Conservation (phyloP, 805 yeast species). For the Zygosaccharomyces bailii region DNA sequence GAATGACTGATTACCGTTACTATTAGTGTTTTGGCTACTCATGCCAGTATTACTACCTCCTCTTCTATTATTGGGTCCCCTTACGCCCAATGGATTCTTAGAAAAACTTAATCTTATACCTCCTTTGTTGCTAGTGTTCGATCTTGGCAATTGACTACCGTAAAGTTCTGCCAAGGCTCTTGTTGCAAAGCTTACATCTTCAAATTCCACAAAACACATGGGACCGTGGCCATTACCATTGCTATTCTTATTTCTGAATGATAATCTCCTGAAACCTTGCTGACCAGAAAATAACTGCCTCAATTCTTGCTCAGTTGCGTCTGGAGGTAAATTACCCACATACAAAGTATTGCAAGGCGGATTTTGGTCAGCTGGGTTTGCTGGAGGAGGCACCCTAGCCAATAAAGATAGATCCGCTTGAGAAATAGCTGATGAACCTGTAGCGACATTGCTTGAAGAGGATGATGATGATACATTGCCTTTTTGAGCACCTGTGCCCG, state of each 20-base stretch:
- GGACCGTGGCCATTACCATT: constrained; percentile 77
- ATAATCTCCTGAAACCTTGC: constrained; percentile 86
- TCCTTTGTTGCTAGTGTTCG: constrained; percentile 62
- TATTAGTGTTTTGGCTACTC: constrained; percentile 14
- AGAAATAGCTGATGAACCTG: constrained; percentile 28
- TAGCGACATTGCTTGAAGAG: constrained; percentile 21
- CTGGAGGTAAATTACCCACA: constrained; percentile 96
- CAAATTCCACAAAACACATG: constrained; percentile 99
- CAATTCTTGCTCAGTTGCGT: constrained; percentile 90
- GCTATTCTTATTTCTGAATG: constrained; percentile 74
- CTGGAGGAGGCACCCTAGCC: constrained; percentile 84
- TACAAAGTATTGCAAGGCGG: constrained; percentile 97
- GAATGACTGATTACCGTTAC: constrained; percentile 12
- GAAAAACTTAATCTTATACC: constrained; percentile 93
- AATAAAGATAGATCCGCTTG: constrained; percentile 64
- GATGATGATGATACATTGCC: constrained; percentile 33
- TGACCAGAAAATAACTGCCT: constrained; percentile 83
- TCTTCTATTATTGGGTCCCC: constrained; percentile 60
- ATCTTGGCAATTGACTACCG: constrained; percentile 85
- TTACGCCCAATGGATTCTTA: constrained; percentile 94
- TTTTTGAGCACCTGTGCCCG: constrained; percentile 20
- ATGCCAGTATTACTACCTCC: constrained; percentile 32
- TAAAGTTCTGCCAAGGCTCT: constrained; percentile 90
- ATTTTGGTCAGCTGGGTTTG: constrained; percentile 98
- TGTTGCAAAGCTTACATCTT: constrained; percentile 90